A percentile compares a stretch with the other conserved stretches of the same genome.
Evolutionary conservation across 768 basidiomycete species (phyloP).

Genomic region (Hericium erinaceus): DNA sequence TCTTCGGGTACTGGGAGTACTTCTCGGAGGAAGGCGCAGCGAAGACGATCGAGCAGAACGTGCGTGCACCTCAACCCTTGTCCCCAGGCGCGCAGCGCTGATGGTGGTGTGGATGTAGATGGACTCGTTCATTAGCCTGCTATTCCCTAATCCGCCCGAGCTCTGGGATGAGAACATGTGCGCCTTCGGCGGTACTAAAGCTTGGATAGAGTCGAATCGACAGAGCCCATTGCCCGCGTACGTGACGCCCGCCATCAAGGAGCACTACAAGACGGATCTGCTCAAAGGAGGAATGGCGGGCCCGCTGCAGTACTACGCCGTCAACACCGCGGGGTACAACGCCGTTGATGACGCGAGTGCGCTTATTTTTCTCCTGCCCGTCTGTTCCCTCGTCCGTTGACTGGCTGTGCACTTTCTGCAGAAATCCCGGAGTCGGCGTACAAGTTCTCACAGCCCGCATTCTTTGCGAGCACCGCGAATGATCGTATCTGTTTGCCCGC

Average conservation of each 20-base stretch:
- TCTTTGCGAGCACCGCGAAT: slow-evolving; percentile 26
- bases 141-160: slow-evolving; percentile 26
- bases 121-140: slow-evolving; percentile 29
- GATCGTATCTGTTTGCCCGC: slow-evolving; percentile 26
- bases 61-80: slow-evolving; percentile 3
- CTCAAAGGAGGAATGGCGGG: slow-evolving; percentile 22
- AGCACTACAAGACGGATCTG: slow-evolving; percentile 20
- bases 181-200: slow-evolving; percentile 27
- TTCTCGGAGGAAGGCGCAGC: slow-evolving; percentile 24
- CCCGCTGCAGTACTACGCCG: slow-evolving; percentile 29
- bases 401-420: background rate
- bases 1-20: slow-evolving; percentile 35
- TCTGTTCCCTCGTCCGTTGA: too few species aligned
- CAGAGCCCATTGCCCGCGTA: background rate
- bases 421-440: slow-evolving; percentile 2
- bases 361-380: background rate
- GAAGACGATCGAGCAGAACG: slow-evolving; percentile 24
- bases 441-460: slow-evolving; percentile 26
- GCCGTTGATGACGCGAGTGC: slow-evolving; percentile 26
- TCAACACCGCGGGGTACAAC: slow-evolving; percentile 16
- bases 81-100: too few species aligned
- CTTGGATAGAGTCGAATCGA: slow-evolving; percentile 6
- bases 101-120: slow-evolving; percentile 15
- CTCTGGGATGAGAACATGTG: slow-evolving; percentile 28
- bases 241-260: slow-evolving; percentile 12